Evolutionary conservation across 108 stramenopile species (phyloP).

Genomic region (Mediolabrus comicus): DNA sequence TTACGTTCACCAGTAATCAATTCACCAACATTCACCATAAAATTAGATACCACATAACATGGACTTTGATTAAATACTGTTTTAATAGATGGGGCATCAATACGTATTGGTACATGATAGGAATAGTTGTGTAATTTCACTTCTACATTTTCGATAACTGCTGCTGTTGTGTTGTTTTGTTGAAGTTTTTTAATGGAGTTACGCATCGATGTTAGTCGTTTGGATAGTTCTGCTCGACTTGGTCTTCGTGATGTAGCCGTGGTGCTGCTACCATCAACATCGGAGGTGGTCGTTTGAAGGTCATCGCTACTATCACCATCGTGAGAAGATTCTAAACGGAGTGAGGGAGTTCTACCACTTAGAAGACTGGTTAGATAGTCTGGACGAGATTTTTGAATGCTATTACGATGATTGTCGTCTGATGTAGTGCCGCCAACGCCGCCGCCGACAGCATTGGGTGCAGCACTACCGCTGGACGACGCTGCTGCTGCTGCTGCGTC

Average conservation of each 20-base stretch:
- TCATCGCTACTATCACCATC: too few species aligned
- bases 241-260: not conserved
- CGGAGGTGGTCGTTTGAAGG: too few species aligned
- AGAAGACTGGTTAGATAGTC: constrained; percentile 16
- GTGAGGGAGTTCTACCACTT: constrained; percentile 3
- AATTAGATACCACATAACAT: constrained; percentile 28
- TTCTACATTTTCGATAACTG: constrained; percentile 14
- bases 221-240: not conserved
- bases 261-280: not conserved
- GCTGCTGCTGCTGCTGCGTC: not conserved
- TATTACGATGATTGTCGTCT: too few species aligned
- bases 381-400: constrained; percentile 14
- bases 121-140: constrained; percentile 28
- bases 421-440: too few species aligned
- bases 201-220: not conserved
- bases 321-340: constrained; percentile 1
- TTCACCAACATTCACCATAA: constrained; percentile 24
- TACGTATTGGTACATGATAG: constrained; percentile 15
- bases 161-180: too few species aligned
- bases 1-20: constrained; percentile 20
- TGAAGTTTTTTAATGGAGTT: too few species aligned
- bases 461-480: too few species aligned
- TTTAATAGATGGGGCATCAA: constrained; percentile 35
- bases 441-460: too few species aligned
- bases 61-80: constrained; percentile 40